Conservation (phyloP, 192 early-diverging fungal genomes). For the Phlyctochytrium bullatum region DNA sequence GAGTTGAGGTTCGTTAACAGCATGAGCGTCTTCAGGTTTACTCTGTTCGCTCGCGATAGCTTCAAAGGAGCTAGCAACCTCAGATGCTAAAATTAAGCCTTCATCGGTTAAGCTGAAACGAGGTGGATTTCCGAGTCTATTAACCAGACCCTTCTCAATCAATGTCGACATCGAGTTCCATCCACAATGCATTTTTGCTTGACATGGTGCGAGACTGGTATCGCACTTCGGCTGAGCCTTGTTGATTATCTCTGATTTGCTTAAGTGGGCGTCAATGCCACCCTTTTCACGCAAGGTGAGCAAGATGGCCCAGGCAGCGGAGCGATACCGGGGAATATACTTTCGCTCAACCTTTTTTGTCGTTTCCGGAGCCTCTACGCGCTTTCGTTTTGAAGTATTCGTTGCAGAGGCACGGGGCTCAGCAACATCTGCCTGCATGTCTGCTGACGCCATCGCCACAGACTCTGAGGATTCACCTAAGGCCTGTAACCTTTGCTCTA, state of each 20-base stretch:
- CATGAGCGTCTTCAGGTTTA: background rate
- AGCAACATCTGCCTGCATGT: too few relatives aligned
- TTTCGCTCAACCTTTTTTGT: background rate
- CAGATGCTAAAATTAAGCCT: constrained; percentile 58
- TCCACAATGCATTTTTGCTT: constrained; percentile 61
- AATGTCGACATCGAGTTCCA: constrained; percentile 79
- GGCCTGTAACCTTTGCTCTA: constrained; percentile 13
- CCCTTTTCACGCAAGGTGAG: constrained; percentile 54
- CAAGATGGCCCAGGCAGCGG: constrained; percentile 79
- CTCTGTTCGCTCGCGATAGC: background rate
- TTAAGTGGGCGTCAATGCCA: constrained; percentile 45
- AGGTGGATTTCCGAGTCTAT: constrained; percentile 54
- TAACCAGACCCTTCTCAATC: constrained; percentile 52
- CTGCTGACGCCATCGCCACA: too few relatives aligned
- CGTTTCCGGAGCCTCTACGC: background rate
- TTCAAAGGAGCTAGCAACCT: constrained; percentile 11
- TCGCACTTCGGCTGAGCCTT: constrained; percentile 66
- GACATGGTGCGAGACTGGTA: constrained; percentile 53
- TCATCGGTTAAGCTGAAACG: constrained; percentile 70
- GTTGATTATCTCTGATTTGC: constrained; percentile 69
- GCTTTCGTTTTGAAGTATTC: background rate
- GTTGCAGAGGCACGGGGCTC: background rate
- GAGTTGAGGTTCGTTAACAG: background rate
- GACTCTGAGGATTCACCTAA: background rate
- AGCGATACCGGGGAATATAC: constrained; percentile 77